Base-by-base conservation (phyloP, 345 rosid species). In the Rhodomyrtus tomentosa region DNA sequence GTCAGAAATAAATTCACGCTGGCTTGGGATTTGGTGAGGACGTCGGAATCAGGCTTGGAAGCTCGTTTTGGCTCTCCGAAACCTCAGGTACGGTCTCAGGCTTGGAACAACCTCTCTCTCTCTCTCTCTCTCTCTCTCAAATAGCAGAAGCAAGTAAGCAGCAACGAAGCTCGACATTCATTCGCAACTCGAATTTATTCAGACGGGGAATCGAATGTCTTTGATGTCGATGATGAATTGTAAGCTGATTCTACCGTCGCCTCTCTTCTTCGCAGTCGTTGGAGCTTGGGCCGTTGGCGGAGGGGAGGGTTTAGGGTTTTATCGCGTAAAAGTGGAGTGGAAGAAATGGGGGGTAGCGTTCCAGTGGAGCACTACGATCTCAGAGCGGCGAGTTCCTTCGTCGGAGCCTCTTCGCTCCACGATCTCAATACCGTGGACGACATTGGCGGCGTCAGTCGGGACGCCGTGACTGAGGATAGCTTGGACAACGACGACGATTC, bases 361-460 rank as follows among this genome's bases (percentile, higher is more conserved):
- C 94, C 93, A 18, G 90, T 90, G 11, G 96, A 91, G 81, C 96
- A 92, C 80, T 96, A 94, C 91, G 91, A 91, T 88, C 86, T 95
- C 89, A 89, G 92, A 89, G 89, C 96, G 38, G 89, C 93, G 56
- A 92, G 87, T 90, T 93, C 98, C 48, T 96, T 91, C 79, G 79
- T 36, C 11, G 76, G 14, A 11, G 79, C 45, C 88, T 91, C 80
- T 85, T 94, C 98, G 73, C 92, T 94, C 16, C 95, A 96, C 84
- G 98, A 96, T 84, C 99, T 96, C 89, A 95, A 95, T 90, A 87
- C 98, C 80, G 95, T 91, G 58, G 98, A 92, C 48, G 90, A 89
- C 74, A 89, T 92, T 73, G 93, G 84, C 83, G 68, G 84, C n/a
- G 62, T 53, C 84, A 56, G 87, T 92, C 50, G 88, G 83, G 91